Base-by-base conservation (phyloP, 192 early-diverging fungal genomes). In the Helicostylum pulchrum region DNA sequence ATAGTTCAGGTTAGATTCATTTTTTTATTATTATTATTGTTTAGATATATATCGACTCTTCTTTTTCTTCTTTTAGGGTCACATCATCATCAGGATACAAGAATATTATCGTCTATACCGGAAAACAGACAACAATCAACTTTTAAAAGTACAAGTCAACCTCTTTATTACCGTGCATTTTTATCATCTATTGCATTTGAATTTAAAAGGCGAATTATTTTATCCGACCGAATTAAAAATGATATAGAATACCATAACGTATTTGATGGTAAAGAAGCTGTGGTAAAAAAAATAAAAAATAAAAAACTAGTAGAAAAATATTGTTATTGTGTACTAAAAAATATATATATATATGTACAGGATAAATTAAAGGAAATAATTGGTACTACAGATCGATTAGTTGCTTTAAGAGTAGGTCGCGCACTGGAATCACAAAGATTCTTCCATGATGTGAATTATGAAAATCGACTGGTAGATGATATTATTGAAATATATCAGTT, bases 361-460 rank as follows among this genome's bases (percentile, higher is more conserved):
- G 68, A 70, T 68, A 89, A 87, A 43, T 78, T 96, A 26, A 80
- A 80, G 23, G 77, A 79, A 11, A 89, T 96, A 17, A 88, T 95
- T 65, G 78, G 84, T 56, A 89, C 91, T 2, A 86, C 79, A 2
- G 92, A 97, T 73, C 85, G 95, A 59, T 88, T 92, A 54, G 72
- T 93, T 53, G 92, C 93, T 5, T 74, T 97, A 20, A 78, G 91
- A 12, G 73, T 96, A 6, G 96, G 96, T 11, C 84, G 94, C 11
- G 89, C 94, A 11, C 72, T 98, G 51, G 93, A 89, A 68, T 82
- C 87, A 47, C 96, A 98, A 77, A 81, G 83, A 23, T 87, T 92
- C 60, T 94, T 98, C 73, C 90, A 94, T 70, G 93, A 98, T 75
- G 92, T 96, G 19, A 85, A 78, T 7, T 94, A 90, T 70, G 87